A percentile compares a stretch with the other conserved stretches of the same genome.
These are phyloP conservation scores for Phytophthora pini DNA, from an alignment of 352 stramenopile genomes.

Conservation along the genomic window DNA sequence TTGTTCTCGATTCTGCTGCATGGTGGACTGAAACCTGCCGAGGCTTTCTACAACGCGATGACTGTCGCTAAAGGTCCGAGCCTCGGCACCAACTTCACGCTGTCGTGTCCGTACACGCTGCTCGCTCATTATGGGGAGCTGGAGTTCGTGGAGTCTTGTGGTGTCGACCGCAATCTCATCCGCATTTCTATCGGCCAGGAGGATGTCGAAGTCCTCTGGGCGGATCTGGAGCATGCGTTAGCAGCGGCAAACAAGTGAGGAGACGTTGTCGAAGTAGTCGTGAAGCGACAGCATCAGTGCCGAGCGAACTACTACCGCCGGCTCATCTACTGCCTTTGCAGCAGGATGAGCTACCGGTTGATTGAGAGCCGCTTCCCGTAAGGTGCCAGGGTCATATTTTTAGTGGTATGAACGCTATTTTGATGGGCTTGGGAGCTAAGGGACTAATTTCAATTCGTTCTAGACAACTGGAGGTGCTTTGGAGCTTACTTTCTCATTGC, in stretches of 20 bases:
- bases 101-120: slow-evolving; percentile 93
- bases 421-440: slow-evolving; percentile 25
- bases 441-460: slow-evolving; percentile 28
- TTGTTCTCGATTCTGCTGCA: slow-evolving; percentile 90
- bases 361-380: slow-evolving; percentile 22
- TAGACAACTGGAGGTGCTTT: slow-evolving; percentile 20
- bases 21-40: slow-evolving; percentile 64
- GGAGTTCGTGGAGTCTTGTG: slow-evolving; percentile 91
- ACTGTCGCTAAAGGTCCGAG: slow-evolving; percentile 87
- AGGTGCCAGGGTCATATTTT: slow-evolving; percentile 22
- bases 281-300: slow-evolving; percentile 3
- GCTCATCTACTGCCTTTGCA: slow-evolving; percentile 27
- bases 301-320: slow-evolving; percentile 25
- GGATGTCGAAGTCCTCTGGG: slow-evolving; percentile 77
- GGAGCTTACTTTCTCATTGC: slow-evolving; percentile 7
- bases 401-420: slow-evolving; percentile 31
- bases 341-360: slow-evolving; percentile 28
- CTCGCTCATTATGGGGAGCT: slow-evolving; percentile 94
- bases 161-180: slow-evolving; percentile 91
- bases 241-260: slow-evolving; percentile 22
- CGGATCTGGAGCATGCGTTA: slow-evolving; percentile 47
- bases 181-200: slow-evolving; percentile 94
- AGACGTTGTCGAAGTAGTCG: slow-evolving; percentile 7
- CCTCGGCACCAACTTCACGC: slow-evolving; percentile 95
- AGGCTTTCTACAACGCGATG: slow-evolving; percentile 91